Percentiles rank a stretch among this genome's conserved stretches.
These are phyloP conservation scores for Cymbidium sinense DNA, from an alignment of 106 monocot genomes.

Conservation along the genomic window DNA sequence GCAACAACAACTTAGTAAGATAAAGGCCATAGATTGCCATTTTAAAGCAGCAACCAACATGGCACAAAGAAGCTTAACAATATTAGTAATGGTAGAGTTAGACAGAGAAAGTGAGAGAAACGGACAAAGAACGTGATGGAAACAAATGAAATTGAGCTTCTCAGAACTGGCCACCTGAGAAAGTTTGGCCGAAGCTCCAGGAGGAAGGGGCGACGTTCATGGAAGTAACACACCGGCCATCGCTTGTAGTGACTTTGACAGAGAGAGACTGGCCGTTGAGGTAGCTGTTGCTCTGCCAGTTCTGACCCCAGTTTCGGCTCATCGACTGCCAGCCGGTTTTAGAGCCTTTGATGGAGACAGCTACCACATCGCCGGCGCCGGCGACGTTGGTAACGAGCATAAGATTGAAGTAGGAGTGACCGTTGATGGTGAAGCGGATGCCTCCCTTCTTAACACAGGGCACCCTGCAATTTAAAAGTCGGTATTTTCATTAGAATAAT, in stretches of 20 bases:
- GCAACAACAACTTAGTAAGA: background rate
- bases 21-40: constrained; percentile 1
- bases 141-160: too few relatives aligned
- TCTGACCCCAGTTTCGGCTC: constrained; percentile 75
- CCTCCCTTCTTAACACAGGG: constrained; percentile 51
- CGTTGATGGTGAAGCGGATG: constrained; percentile 71
- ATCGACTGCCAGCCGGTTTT: constrained; percentile 52
- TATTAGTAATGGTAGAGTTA: too few relatives aligned
- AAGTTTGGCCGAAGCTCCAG: constrained; percentile 79
- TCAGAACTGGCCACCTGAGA: constrained; percentile 56
- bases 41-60: constrained; percentile 5
- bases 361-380: constrained; percentile 58
- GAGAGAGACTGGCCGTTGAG: constrained; percentile 45
- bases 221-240: constrained; percentile 35
- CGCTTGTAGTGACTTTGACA: constrained; percentile 45
- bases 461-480: constrained; percentile 27
- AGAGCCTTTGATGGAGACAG: constrained; percentile 53
- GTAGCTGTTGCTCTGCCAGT: constrained; percentile 53
- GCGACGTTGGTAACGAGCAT: constrained; percentile 75
- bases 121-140: too few relatives aligned
- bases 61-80: background rate
- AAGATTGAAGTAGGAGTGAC: constrained; percentile 81
- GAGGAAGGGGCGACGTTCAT: constrained; percentile 30
- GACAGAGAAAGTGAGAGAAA: background rate
- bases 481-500: too few relatives aligned